phyloP scores from a whole-genome alignment of 345 rosid species.

The Moringa oleifera region DNA sequence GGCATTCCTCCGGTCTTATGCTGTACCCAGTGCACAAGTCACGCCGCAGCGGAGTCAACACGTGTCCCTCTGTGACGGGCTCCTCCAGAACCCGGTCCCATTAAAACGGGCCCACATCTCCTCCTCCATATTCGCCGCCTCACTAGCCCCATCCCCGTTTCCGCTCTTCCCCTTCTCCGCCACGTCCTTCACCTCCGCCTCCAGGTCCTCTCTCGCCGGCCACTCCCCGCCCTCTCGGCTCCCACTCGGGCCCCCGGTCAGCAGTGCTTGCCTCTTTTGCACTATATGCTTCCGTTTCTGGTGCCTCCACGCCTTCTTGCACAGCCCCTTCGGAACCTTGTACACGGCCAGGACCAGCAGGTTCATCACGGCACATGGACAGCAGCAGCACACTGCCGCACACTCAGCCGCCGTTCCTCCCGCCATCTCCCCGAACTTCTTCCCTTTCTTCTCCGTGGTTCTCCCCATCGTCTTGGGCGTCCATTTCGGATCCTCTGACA shows the following conservation, averaged over 20 bases:
- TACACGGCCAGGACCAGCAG: conserved; percentile 49
- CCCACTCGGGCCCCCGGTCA: conserved; percentile 12
- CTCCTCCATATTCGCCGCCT: conserved; percentile 28
- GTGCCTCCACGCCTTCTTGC: conserved; percentile 44
- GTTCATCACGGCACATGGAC: conserved; percentile 56
- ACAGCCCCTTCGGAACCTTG: conserved; percentile 58
- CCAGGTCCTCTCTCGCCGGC: conserved; percentile 4
- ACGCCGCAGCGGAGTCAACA: not conserved
- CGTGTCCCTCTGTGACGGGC: conserved; percentile 25
- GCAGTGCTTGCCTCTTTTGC: conserved; percentile 28
- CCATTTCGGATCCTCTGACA: conserved; percentile 15
- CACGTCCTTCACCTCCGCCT: conserved; percentile 14
- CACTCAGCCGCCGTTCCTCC: conserved; percentile 73
- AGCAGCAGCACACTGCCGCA: conserved; percentile 67
- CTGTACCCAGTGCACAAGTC: no score
- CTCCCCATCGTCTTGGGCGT: conserved; percentile 4
- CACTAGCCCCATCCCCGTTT: conserved; percentile 1
- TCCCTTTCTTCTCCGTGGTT: conserved; percentile 11
- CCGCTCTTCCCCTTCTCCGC: conserved; percentile 8
- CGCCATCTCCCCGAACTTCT: conserved; percentile 43
- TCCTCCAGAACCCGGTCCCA: conserved; percentile 51
- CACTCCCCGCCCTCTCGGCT: conserved; percentile 6
- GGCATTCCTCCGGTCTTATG: no score
- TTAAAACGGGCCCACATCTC: conserved; percentile 43
- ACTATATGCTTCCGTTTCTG: conserved; percentile 26